Conservation (phyloP, 2,329 filamentous ascomycete species). For the Ceratocystiopsis minuta region DNA sequence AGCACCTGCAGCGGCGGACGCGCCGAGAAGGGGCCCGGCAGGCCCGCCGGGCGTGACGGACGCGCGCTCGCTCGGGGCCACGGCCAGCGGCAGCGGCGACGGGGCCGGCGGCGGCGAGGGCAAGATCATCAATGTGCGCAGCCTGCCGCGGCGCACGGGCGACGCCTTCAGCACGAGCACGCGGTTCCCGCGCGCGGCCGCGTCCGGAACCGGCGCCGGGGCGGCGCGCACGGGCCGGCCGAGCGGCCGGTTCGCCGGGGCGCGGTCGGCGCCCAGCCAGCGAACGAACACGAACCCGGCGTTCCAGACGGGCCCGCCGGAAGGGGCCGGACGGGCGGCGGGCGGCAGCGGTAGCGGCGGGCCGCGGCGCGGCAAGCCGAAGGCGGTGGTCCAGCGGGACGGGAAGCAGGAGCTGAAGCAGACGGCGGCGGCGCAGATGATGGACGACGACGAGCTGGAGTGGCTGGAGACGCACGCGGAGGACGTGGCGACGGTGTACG, state of each 20-base stretch:
- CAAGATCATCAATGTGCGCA: slow-evolving; percentile 14
- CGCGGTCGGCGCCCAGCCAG: not conserved
- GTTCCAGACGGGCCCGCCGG: not conserved
- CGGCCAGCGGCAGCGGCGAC: not conserved
- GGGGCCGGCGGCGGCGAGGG: not conserved
- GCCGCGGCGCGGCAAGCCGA: not conserved
- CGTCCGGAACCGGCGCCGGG: no score
- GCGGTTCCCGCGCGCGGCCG: no score
- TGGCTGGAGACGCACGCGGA: slow-evolving; percentile 13
- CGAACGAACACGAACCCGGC: not conserved
- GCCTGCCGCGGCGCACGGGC: slow-evolving; percentile 5
- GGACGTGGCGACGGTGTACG: slow-evolving; percentile 15
- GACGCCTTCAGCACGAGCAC: not conserved
- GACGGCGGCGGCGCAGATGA: slow-evolving; percentile 4
- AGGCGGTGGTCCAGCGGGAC: slow-evolving; percentile 1
- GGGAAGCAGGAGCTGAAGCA: not conserved
- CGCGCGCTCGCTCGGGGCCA: not conserved
- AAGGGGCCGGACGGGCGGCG: not conserved
- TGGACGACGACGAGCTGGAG: slow-evolving; percentile 8
- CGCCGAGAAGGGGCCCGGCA: not conserved
- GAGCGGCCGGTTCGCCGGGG: not conserved
- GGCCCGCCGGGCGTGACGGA: not conserved
- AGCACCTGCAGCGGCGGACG: not conserved
- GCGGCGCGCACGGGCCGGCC: no score
- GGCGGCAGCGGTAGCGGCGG: slow-evolving; percentile 3